Conservation (phyloP, 257 asterid genomes). For the Ligustrum vulgare region DNA sequence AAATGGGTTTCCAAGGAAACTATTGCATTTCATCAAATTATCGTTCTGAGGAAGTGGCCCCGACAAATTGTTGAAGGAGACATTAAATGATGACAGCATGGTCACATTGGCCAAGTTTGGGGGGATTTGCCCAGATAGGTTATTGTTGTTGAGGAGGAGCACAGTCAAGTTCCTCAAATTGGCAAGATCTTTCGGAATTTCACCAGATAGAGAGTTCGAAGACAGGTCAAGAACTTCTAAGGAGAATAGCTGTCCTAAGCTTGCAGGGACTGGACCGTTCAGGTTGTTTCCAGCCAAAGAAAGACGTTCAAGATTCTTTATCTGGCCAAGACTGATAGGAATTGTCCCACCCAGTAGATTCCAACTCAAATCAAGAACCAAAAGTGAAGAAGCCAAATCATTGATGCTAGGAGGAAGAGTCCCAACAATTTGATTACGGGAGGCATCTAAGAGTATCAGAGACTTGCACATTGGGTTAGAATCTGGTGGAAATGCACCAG, state of each 20-base stretch:
- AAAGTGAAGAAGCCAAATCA: constrained; percentile 57
- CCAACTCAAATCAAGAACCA: constrained; percentile 64
- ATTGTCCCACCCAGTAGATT: constrained; percentile 66
- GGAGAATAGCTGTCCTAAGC: constrained; percentile 55
- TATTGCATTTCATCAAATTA: constrained; percentile 54
- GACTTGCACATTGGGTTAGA: constrained; percentile 53
- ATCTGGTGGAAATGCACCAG: constrained; percentile 65
- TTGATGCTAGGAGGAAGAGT: constrained; percentile 56
- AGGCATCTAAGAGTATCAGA: constrained; percentile 60
- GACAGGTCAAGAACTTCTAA: constrained; percentile 79
- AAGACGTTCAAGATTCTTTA: constrained; percentile 57
- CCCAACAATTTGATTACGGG: constrained; percentile 64
- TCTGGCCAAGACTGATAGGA: constrained; percentile 61
- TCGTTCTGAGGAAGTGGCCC: constrained; percentile 59
- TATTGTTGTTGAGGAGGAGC: constrained; percentile 74
- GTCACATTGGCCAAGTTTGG: constrained; percentile 48
- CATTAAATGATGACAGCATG: constrained; percentile 54
- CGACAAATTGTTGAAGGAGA: constrained; percentile 78
- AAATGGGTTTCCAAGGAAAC: constrained; percentile 71
- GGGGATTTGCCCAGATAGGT: constrained; percentile 74
- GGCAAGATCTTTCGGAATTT: constrained; percentile 63
- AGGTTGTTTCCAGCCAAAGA: constrained; percentile 72
- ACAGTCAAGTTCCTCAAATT: constrained; percentile 57
- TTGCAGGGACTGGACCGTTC: constrained; percentile 65
- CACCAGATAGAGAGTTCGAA: constrained; percentile 63